Conservation (phyloP, 2,329 filamentous ascomycete genomes). For the Trichoderma citrinoviride region DNA sequence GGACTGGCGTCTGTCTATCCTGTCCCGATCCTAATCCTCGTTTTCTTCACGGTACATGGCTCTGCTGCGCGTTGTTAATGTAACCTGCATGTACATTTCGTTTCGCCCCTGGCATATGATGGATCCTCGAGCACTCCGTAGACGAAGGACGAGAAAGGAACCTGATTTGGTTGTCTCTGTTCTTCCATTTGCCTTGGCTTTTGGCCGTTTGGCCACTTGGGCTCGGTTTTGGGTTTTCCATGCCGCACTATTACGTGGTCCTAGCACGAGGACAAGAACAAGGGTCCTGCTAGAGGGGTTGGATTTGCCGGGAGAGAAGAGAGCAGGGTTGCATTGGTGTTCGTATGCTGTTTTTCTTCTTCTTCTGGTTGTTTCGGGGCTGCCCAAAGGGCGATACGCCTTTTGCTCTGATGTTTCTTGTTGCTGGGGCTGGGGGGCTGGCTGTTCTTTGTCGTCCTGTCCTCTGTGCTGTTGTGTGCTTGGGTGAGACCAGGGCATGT, state of each 20-base stretch:
- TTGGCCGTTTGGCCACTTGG: neutral
- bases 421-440: too few relatives aligned
- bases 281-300: too few relatives aligned
- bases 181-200: neutral
- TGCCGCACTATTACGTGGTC: conserved; percentile 2
- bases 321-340: too few relatives aligned
- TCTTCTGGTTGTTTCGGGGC: too few relatives aligned
- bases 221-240: neutral
- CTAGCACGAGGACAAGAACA: neutral
- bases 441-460: neutral
- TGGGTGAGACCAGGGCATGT: conserved; percentile 5
- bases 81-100: neutral
- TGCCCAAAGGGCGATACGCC: neutral
- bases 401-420: neutral
- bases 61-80: neutral
- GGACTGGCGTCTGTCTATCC: too few relatives aligned
- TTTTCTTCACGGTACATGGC: too few relatives aligned
- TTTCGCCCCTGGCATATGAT: neutral
- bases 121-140: neutral
- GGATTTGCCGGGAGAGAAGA: too few relatives aligned
- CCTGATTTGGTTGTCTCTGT: neutral
- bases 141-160: neutral
- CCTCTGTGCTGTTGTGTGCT: neutral
- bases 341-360: too few relatives aligned
- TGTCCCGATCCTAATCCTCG: too few relatives aligned